Base-by-base conservation (phyloP, 495 filamentous ascomycete species). In the Barbatosphaeria neglecta region DNA sequence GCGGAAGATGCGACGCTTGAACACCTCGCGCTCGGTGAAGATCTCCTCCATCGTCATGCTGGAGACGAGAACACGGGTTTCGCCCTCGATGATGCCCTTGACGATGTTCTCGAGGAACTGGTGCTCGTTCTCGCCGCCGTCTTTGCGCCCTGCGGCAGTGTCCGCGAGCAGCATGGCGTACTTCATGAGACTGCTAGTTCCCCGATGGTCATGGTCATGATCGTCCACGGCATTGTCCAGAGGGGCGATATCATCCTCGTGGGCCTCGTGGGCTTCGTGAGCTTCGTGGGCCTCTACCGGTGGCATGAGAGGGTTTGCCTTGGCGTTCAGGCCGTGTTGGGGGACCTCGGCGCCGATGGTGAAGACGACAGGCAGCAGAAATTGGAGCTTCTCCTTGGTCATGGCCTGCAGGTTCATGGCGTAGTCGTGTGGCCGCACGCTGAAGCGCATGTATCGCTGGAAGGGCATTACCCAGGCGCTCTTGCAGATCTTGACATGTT, bases 1-100 rank as follows among this genome's bases (percentile, higher is more conserved):
- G 52, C 72, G 69, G 57, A 87, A 86, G 46, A 90, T 84, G 46
- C 84, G 74, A 23, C 70, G 71, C 67, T 89, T 88, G 70, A 90
- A 89, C 25, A 81, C 66, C 54, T 86, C 80, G n/a, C 86, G 72
- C 62, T 84, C 81, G 43, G 80, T 82, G 61, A 87, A 89, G 37
- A 92, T 82, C 64, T 89, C 86, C 56, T 90, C 86, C 84, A 90
- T 87, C 11, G 84, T 86, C 83, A 88, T 87, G 47, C 72, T 76
- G 4, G 77, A 82, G 25, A 92, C 84, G 41, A 89, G 75, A 20
- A 83, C 81, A 40, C 86, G 74, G 7, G 84, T 87, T 60, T 92
- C 86, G 42, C 86, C 86, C 62, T 90, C 85, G 56, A 92, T 90
- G 62, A 92, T 86, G 47, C 86, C 86, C 65, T 86, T 89, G 50